Percentiles rank a stretch among this genome's conserved stretches.
These are phyloP conservation scores for Pyrus hybrid DNA, from an alignment of 331 rosid genomes.

Conservation along the genomic window DNA sequence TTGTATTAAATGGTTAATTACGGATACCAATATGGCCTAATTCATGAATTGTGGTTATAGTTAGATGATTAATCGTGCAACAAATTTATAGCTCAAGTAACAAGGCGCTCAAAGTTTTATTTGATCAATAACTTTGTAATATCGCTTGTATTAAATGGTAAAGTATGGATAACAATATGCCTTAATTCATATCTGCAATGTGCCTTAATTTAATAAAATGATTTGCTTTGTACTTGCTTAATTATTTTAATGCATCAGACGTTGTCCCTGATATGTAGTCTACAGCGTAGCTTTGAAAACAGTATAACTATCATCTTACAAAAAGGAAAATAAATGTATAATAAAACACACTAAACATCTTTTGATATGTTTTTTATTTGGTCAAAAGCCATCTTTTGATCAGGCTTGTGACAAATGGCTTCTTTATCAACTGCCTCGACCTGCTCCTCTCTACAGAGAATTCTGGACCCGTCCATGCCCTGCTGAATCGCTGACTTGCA, in stretches of 20 bases:
- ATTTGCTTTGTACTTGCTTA: background rate
- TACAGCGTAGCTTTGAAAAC: slow-evolving; percentile 9
- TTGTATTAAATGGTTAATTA: too few relatives aligned
- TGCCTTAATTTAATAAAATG: background rate
- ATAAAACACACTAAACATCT: background rate
- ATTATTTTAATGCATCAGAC: background rate
- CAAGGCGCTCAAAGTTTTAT: too few relatives aligned
- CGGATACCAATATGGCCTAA: too few relatives aligned
- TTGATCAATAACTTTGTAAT: too few relatives aligned
- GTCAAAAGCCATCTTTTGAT: slow-evolving; percentile 8
- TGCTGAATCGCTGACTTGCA: background rate
- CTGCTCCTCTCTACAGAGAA: background rate
- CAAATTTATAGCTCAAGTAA: too few relatives aligned
- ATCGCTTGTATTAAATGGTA: too few relatives aligned
- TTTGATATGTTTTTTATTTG: too few relatives aligned
- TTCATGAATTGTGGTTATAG: too few relatives aligned
- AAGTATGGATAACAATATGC: too few relatives aligned
- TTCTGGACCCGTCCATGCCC: background rate
- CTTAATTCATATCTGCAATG: background rate
- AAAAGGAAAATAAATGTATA: slow-evolving; percentile 11
- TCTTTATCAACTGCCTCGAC: background rate
- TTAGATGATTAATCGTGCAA: too few relatives aligned
- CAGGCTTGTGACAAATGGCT: slow-evolving; percentile 40
- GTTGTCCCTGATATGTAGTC: background rate
- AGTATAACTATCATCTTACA: background rate